These are phyloP conservation scores for Epichloe uncinata DNA, from an alignment of 2,329 filamentous ascomycete genomes.

Conservation along the genomic window DNA sequence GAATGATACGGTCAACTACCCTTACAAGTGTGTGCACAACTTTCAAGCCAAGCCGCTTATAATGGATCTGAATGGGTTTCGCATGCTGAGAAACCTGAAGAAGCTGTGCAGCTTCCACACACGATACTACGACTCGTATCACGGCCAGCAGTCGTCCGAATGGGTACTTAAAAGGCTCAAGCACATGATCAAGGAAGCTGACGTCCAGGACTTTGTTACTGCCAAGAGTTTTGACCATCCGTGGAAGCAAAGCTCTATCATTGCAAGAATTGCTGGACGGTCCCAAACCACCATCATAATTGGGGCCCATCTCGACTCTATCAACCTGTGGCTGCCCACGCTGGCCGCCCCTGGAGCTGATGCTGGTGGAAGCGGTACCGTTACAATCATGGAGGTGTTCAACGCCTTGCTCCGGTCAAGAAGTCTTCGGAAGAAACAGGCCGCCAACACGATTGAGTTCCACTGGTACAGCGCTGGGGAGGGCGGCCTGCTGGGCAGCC, in stretches of 20 bases:
- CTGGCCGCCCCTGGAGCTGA: constrained; percentile 86
- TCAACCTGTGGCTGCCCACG: constrained; percentile 81
- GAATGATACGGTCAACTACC: constrained; percentile 41
- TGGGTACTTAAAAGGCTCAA: constrained; percentile 74
- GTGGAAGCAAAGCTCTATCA: constrained; percentile 85
- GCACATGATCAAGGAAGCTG: constrained; percentile 55
- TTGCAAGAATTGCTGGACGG: constrained; percentile 80
- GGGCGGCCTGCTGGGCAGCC: constrained; percentile 73
- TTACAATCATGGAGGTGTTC: constrained; percentile 88
- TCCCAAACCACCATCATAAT: constrained; percentile 80
- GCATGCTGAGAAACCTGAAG: constrained; percentile 67
- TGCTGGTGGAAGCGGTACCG: constrained; percentile 83
- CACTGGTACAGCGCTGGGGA: constrained; percentile 94
- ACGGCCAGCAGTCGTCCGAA: constrained; percentile 70
- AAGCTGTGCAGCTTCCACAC: constrained; percentile 70
- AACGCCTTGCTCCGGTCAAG: constrained; percentile 64
- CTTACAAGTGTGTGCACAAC: constrained; percentile 50
- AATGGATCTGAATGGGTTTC: constrained; percentile 58
- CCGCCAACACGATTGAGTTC: constrained; percentile 82
- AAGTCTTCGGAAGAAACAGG: constrained; percentile 56
- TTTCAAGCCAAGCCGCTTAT: constrained; percentile 51
- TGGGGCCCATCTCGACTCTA: constrained; percentile 88
- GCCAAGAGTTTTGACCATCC: constrained; percentile 66
- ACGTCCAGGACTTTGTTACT: constrained; percentile 53
- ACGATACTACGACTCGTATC: constrained; percentile 67